Conservation (phyloP, 345 rosid genomes). For the Geranium brycei region DNA sequence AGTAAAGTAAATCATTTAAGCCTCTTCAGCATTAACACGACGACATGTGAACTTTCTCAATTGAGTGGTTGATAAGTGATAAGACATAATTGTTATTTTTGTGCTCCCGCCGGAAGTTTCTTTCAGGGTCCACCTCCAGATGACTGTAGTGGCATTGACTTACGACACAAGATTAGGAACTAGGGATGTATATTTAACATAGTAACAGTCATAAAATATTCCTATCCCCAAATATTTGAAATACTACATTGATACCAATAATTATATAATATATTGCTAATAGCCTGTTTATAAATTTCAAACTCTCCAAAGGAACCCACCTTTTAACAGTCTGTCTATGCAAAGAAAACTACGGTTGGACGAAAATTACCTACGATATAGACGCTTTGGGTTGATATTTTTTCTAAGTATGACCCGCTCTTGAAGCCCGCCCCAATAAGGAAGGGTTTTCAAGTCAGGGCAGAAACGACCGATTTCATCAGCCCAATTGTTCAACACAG, state of each 20-base stretch:
- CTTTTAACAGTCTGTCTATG: neutral
- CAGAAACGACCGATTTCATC: constrained; percentile 97
- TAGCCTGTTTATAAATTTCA: neutral
- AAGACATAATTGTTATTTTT: no score
- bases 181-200: no score
- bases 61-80: no score
- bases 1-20: neutral
- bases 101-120: no score
- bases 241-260: no score
- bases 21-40: neutral
- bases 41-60: neutral
- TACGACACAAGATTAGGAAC: no score
- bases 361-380: constrained; percentile 71
- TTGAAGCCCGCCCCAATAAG: constrained; percentile 97
- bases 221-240: no score
- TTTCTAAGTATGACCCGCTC: constrained; percentile 80
- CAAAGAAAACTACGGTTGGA: constrained; percentile 1
- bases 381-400: constrained; percentile 94
- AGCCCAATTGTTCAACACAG: constrained; percentile 98
- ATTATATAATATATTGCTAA: neutral
- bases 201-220: no score
- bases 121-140: no score
- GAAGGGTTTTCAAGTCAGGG: constrained; percentile 94
- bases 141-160: no score
- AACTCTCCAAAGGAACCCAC: neutral